Percentiles rank a stretch among this genome's conserved stretches.
Evolutionary conservation across 2,329 filamentous ascomycete species (phyloP).

Genomic region (Aspergillus spinulosporus): DNA sequence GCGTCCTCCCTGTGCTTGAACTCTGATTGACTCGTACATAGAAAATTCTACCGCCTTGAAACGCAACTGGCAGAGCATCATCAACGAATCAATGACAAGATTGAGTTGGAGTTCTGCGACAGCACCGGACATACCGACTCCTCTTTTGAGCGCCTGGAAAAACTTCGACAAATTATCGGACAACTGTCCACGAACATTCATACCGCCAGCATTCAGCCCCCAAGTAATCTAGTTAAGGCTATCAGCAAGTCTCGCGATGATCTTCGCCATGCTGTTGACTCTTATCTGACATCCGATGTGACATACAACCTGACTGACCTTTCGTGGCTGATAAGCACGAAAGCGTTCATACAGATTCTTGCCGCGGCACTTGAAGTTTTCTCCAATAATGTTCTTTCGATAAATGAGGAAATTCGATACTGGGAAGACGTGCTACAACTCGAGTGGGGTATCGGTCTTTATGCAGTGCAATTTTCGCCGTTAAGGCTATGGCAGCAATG

Average conservation of each 20-base stretch:
- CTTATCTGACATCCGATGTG: conserved; percentile 21
- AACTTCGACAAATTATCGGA: conserved; percentile 68
- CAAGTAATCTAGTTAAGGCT: conserved; percentile 60
- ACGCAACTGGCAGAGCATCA: conserved; percentile 59
- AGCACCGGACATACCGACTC: conserved; percentile 11
- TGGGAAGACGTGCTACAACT: conserved; percentile 88
- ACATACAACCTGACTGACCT: conserved; percentile 70
- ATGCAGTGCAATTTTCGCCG: conserved; percentile 83
- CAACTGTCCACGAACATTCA: conserved; percentile 69
- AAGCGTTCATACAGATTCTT: conserved; percentile 88
- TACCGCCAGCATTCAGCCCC: conserved; percentile 62
- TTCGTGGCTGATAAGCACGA: conserved; percentile 87
- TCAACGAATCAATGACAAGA: conserved; percentile 36
- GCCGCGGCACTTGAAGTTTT: conserved; percentile 75
- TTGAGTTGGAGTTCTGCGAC: conserved; percentile 25
- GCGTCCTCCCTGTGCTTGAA: background rate
- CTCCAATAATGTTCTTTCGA: conserved; percentile 76
- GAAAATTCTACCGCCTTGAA: conserved; percentile 59
- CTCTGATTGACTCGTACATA: conserved; percentile 24
- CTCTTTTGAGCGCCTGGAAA: conserved; percentile 35
- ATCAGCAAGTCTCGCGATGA: conserved; percentile 52
- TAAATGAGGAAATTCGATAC: conserved; percentile 89
- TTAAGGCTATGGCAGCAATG: conserved; percentile 70
- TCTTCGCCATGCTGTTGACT: background rate
- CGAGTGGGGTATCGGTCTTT: conserved; percentile 74